These are phyloP conservation scores for Sphagnurus paluster DNA, from an alignment of 1,284 basidiomycete species.

Conservation along the genomic window DNA sequence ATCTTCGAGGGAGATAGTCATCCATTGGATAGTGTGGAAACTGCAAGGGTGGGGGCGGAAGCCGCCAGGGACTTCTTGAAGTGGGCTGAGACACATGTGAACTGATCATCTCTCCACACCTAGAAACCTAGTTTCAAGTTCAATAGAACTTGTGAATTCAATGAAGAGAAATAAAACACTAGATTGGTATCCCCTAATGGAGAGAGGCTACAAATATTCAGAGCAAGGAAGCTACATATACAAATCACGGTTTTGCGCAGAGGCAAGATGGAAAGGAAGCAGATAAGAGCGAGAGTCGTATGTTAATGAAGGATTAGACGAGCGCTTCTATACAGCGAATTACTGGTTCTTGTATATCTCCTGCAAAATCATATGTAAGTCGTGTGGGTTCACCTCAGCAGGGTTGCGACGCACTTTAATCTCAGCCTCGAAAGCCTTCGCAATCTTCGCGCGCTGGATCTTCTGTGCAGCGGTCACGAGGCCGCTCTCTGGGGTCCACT, in stretches of 20 bases:
- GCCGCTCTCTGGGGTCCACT: conserved; percentile 91
- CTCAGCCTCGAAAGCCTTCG: conserved; percentile 62
- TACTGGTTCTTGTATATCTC: conserved; percentile 33
- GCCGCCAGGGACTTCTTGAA: conserved; percentile 53
- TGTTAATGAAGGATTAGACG: not conserved
- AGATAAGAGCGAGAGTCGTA: not conserved
- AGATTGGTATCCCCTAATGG: too few species aligned
- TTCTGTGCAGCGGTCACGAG: conserved; percentile 90
- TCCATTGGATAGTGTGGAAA: conserved; percentile 62
- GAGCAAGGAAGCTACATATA: too few species aligned
- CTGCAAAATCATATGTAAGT: conserved; percentile 15
- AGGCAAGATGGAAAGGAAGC: not conserved
- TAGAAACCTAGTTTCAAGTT: too few species aligned
- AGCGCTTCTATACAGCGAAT: not conserved
- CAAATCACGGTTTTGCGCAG: too few species aligned
- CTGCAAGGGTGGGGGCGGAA: conserved; percentile 50
- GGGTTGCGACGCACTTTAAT: conserved; percentile 59
- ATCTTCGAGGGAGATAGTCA: conserved; percentile 64
- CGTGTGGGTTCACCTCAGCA: not conserved
- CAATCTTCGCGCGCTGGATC: conserved; percentile 76
- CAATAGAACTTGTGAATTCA: too few species aligned
- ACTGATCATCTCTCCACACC: not conserved
- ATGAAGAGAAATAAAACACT: too few species aligned
- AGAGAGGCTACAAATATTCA: too few species aligned
- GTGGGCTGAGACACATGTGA: conserved; percentile 10